Conservation (phyloP, 805 yeast species). For the Metschnikowia corniflorae region DNA sequence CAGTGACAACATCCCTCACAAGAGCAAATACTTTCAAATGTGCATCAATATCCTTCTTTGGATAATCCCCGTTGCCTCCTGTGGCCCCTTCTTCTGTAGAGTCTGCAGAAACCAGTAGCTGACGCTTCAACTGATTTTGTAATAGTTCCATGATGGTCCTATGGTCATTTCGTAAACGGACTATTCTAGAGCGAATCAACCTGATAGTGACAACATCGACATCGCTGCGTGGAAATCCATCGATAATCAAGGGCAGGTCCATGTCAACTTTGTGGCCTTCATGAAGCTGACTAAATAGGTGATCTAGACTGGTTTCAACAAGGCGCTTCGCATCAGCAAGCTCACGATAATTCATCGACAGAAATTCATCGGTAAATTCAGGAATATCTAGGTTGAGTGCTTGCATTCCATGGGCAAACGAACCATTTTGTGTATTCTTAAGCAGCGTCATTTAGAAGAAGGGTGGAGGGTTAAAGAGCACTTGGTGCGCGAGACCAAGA, state of each 20-base stretch:
- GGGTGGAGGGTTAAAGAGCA: neutral
- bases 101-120: slow-evolving; percentile 25
- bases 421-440: slow-evolving; percentile 2
- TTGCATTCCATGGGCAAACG: slow-evolving; percentile 16
- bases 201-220: slow-evolving; percentile 72
- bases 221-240: slow-evolving; percentile 86
- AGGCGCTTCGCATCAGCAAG: slow-evolving; percentile 17
- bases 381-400: slow-evolving; percentile 14
- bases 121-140: slow-evolving; percentile 43
- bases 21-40: slow-evolving; percentile 48
- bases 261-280: slow-evolving; percentile 50
- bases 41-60: neutral
- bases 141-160: slow-evolving; percentile 45
- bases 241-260: slow-evolving; percentile 64
- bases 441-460: slow-evolving; percentile 1
- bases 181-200: slow-evolving; percentile 57
- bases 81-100: neutral
- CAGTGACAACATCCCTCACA: slow-evolving; percentile 45
- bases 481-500: neutral
- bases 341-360: slow-evolving; percentile 9
- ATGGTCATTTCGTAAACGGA: slow-evolving; percentile 69
- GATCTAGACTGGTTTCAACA: slow-evolving; percentile 37
- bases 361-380: slow-evolving; percentile 4
- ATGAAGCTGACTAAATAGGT: slow-evolving; percentile 41
- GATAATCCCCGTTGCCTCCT: neutral